Conservation (phyloP, 305 asterid genomes). For the Solanum hybrid region DNA sequence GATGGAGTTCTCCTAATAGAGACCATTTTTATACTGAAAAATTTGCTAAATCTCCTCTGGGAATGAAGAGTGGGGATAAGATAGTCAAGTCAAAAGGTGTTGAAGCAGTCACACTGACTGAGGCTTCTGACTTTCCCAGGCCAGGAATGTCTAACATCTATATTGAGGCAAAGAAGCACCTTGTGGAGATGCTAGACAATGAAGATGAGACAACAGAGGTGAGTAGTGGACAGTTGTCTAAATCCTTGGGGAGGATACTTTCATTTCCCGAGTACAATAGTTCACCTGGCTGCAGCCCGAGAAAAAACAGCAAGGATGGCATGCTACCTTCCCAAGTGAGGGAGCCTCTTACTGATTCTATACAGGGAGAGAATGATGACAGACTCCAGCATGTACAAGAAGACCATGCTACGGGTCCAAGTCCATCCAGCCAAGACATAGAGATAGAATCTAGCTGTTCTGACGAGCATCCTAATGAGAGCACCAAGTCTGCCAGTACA, state of each 20-base stretch:
- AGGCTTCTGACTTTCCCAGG: slow-evolving; percentile 19
- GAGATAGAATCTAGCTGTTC: slow-evolving; percentile 24
- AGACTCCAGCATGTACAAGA: slow-evolving; percentile 23
- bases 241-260: slow-evolving; percentile 72
- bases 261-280: slow-evolving; percentile 55
- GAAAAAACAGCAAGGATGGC: slow-evolving; percentile 33
- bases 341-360: slow-evolving; percentile 31
- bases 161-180: slow-evolving; percentile 85
- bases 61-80: slow-evolving; percentile 38
- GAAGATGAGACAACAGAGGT: slow-evolving; percentile 40
- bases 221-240: slow-evolving; percentile 31
- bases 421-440: slow-evolving; percentile 26
- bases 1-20: slow-evolving; percentile 95
- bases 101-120: slow-evolving; percentile 16
- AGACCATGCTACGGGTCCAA: slow-evolving; percentile 16
- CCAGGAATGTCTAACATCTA: slow-evolving; percentile 54
- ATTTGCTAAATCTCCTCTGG: slow-evolving; percentile 42
- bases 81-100: slow-evolving; percentile 27
- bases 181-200: slow-evolving; percentile 60
- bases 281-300: slow-evolving; percentile 63
- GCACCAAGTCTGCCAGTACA: slow-evolving; percentile 19
- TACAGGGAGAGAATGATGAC: slow-evolving; percentile 18
- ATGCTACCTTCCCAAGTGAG: slow-evolving; percentile 35
- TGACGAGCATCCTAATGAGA: slow-evolving; percentile 21
- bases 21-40: slow-evolving; percentile 77